Conservation (phyloP, 176 grass and related monocot genomes). For the Aegilops bicornis region DNA sequence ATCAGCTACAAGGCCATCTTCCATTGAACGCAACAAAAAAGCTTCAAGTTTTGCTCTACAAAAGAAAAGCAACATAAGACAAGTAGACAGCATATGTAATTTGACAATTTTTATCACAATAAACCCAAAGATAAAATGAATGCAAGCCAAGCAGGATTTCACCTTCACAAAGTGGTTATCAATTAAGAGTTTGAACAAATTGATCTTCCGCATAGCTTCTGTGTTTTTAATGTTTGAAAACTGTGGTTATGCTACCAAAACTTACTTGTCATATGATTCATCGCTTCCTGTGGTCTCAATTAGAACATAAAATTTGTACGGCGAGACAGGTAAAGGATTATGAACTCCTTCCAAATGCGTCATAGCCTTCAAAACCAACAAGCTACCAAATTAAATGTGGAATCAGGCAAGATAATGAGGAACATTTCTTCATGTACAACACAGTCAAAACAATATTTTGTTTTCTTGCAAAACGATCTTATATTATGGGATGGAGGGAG, state of each 20-base stretch:
- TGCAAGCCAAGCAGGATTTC: conserved; percentile 1
- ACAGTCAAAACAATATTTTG: background rate
- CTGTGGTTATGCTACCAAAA: conserved; percentile 12
- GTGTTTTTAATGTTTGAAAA: background rate
- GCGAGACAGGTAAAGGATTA: conserved; percentile 69
- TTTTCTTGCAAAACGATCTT: background rate
- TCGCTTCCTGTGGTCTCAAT: conserved; percentile 96
- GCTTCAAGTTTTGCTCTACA: conserved; percentile 94
- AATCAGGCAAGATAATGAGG: conserved; percentile 26
- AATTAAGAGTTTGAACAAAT: background rate
- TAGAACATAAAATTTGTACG: conserved; percentile 77
- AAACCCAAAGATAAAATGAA: background rate
- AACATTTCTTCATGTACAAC: conserved; percentile 4
- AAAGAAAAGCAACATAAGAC: conserved; percentile 33
- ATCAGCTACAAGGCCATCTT: conserved; percentile 79
- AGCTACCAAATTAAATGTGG: conserved; percentile 26
- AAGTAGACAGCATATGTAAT: background rate
- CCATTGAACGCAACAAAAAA: conserved; percentile 82
- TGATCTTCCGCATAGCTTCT: background rate
- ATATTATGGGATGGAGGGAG: no score
- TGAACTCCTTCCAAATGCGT: conserved; percentile 84
- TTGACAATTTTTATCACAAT: conserved; percentile 1
- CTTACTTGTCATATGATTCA: conserved; percentile 89
- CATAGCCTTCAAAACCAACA: conserved; percentile 69
- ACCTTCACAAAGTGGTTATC: background rate